Percentiles rank a stretch among this genome's conserved stretches.
Evolutionary conservation across 176 grass and related monocot species (phyloP).

Genomic region (Ensete glaucum): DNA sequence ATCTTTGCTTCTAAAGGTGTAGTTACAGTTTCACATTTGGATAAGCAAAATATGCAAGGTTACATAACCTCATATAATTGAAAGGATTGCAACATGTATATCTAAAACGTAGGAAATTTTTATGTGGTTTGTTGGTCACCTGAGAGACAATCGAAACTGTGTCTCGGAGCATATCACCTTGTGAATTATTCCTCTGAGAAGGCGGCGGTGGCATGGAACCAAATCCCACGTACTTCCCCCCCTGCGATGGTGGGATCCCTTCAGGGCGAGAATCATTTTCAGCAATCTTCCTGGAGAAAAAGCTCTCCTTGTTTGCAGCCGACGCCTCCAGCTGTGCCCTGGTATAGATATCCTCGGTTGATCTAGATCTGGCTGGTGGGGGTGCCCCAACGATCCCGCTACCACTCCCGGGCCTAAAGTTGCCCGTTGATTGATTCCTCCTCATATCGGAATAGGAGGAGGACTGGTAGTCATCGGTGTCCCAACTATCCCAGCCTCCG

Average conservation of each 20-base stretch:
- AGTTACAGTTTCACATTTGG: neutral
- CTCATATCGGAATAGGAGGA: slow-evolving; percentile 48
- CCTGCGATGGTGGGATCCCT: slow-evolving; percentile 86
- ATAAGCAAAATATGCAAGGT: neutral
- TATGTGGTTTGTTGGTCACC: slow-evolving; percentile 30
- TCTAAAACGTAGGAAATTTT: neutral
- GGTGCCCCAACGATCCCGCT: slow-evolving; percentile 21
- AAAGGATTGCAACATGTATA: neutral
- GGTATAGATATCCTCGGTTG: slow-evolving; percentile 77
- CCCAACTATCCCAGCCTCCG: slow-evolving; percentile 83
- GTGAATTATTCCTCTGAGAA: slow-evolving; percentile 35
- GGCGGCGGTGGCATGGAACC: slow-evolving; percentile 57
- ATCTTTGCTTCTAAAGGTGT: too few relatives aligned
- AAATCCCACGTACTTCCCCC: slow-evolving; percentile 89
- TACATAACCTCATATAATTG: neutral
- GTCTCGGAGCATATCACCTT: slow-evolving; percentile 50
- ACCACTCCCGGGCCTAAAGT: slow-evolving; percentile 22
- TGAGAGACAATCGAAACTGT: slow-evolving; percentile 68
- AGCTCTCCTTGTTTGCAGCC: slow-evolving; percentile 65
- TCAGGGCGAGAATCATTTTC: slow-evolving; percentile 85
- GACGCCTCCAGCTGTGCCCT: slow-evolving; percentile 69
- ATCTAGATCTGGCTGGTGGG: slow-evolving; percentile 74
- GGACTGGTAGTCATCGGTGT: slow-evolving; percentile 47
- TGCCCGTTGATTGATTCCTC: slow-evolving; percentile 73
- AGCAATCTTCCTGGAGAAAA: slow-evolving; percentile 74